Base-by-base conservation (phyloP, 805 yeast genomes). In the Candida verbasci region DNA sequence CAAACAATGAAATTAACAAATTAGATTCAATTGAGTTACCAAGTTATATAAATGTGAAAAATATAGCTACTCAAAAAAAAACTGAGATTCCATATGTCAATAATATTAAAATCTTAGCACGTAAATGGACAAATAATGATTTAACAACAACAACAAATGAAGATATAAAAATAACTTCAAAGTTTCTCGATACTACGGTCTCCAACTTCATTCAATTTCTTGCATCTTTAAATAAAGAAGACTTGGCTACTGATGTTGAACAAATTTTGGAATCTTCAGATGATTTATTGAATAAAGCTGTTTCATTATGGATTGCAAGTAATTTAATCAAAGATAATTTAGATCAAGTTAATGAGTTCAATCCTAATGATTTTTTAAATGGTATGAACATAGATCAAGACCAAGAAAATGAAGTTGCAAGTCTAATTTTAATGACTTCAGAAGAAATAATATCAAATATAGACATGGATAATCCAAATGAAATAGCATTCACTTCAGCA, bases 21-120 rank as follows among this genome's bases (percentile, higher is more conserved):
- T 25, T 39, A n/a, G 70, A 65, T 34, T 47, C 58, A 16, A 53
- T 67, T 14, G 57, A 60, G 29, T 48, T 67, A 16, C 72, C 72
- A 1, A 56, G 64, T 3, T 51, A 55, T 29, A 59, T 67, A 11
- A 55, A 67, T 41, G 64, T 65, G 2, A 49, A 41, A 11, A 56
- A 53, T 17, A 44, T 67, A 7, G 43, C 53, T 1, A 49, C 41
- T n/a, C 24, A 43, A 24, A 34, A 3, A 15, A 31, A 16, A 27
- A 15, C 24, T 4, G 9, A 16, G 3, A 7, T 16, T 16, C 11
- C 31, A 4, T 29, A 37, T 11, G 24, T 31, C 7, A 29, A 29
- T 15, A 32, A 41, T 29, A 36, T 41, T 14, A 41, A 41, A 30
- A 26, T 38, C 10, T 12, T 41, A 10, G 20, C 42, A 14, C 28